These are phyloP conservation scores for Lactarius vividus DNA, from an alignment of 768 basidiomycete genomes.

Conservation along the genomic window DNA sequence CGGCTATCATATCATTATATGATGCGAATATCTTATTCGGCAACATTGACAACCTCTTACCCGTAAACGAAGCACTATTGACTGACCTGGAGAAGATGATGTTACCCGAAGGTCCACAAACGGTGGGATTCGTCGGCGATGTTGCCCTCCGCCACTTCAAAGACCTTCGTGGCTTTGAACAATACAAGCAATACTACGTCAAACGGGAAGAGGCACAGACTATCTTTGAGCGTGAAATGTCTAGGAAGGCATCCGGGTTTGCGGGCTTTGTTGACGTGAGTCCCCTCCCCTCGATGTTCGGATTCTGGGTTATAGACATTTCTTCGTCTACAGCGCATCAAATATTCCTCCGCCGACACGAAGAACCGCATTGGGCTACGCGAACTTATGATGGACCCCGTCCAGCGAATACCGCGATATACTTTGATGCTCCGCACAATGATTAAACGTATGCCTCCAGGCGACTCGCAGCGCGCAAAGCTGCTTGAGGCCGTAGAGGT, in stretches of 20 bases:
- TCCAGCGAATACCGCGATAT: constrained; percentile 93
- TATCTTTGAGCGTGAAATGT: constrained; percentile 81
- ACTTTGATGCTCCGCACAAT: constrained; percentile 90
- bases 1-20: constrained; percentile 83
- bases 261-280: constrained; percentile 83
- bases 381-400: constrained; percentile 93
- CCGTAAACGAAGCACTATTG: constrained; percentile 87
- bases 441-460: constrained; percentile 81
- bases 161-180: constrained; percentile 79
- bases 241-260: constrained; percentile 79
- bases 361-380: constrained; percentile 84
- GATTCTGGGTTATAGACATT: background rate
- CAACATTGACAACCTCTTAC: constrained; percentile 86
- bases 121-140: constrained; percentile 73
- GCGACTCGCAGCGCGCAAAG: constrained; percentile 74
- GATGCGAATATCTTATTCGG: constrained; percentile 93
- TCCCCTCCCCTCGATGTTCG: constrained; percentile 26
- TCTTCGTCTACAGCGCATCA: constrained; percentile 60
- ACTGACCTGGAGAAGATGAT: constrained; percentile 79
- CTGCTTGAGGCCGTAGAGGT: constrained; percentile 83
- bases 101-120: constrained; percentile 52
- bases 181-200: constrained; percentile 87
- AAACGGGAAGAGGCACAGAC: constrained; percentile 91
- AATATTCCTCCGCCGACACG: constrained; percentile 74
- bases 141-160: constrained; percentile 86